A percentile compares a stretch with the other conserved stretches of the same genome.
Evolutionary conservation across 2,329 filamentous ascomycete species (phyloP).

Genomic region (Curvularia sp.): DNA sequence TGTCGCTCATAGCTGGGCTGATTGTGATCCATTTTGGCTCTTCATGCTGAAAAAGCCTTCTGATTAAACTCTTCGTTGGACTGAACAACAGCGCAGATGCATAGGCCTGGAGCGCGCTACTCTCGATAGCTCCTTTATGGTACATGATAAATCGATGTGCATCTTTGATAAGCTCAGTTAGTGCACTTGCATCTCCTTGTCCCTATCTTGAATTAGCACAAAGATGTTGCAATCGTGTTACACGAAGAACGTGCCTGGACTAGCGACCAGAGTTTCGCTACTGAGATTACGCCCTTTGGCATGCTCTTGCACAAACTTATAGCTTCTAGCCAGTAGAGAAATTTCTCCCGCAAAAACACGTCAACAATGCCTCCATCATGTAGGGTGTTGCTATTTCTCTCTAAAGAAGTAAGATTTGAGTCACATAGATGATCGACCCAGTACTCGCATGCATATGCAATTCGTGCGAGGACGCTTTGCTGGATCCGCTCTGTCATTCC

Average conservation of each 20-base stretch:
- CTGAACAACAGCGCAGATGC: constrained; percentile 34
- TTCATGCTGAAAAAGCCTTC: no score
- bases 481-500: neutral
- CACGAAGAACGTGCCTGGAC: constrained; percentile 21
- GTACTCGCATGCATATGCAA: constrained; percentile 41
- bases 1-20: no score
- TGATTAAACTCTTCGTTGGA: constrained; percentile 7
- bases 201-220: neutral
- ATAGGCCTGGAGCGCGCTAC: constrained; percentile 35
- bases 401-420: constrained; percentile 3
- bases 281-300: constrained; percentile 19
- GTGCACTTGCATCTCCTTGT: neutral
- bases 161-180: constrained; percentile 22
- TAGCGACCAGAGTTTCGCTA: constrained; percentile 18
- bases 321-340: constrained; percentile 18
- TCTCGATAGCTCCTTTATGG: constrained; percentile 28
- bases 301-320: constrained; percentile 16
- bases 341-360: constrained; percentile 19
- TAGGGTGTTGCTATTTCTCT: constrained; percentile 4
- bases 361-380: constrained; percentile 18
- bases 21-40: no score
- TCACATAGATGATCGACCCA: constrained; percentile 47
- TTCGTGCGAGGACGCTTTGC: neutral
- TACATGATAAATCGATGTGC: constrained; percentile 33
- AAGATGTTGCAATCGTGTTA: neutral